A percentile compares a stretch with the other conserved stretches of the same genome.
Conservation (phyloP, 305 asterid species). For the Vinca major region DNA sequence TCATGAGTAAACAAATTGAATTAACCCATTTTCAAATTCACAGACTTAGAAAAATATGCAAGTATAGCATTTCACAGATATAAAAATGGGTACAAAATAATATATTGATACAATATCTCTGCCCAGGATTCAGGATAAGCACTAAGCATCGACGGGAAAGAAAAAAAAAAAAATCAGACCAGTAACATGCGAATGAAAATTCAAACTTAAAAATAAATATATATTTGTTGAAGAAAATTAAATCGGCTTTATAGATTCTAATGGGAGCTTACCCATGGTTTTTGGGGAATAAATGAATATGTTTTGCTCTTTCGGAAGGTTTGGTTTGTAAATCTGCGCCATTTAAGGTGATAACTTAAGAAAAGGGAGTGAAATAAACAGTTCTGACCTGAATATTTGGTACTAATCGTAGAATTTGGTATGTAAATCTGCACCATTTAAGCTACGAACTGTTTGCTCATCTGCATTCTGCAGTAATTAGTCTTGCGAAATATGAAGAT, state of each 20-base stretch:
- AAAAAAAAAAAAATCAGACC: no score
- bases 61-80: not conserved
- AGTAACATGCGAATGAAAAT: no score
- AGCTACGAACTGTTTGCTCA: slow-evolving; percentile 92
- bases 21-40: not conserved
- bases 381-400: slow-evolving; percentile 79
- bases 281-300: no score
- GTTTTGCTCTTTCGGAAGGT: no score
- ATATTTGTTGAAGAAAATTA: no score
- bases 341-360: not conserved
- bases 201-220: no score
- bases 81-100: not conserved
- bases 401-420: slow-evolving; percentile 72
- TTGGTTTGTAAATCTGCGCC: no score
- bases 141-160: no score
- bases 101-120: no score
- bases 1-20: not conserved
- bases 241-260: no score
- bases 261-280: no score
- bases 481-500: slow-evolving; percentile 80
- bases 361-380: not conserved
- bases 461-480: slow-evolving; percentile 84
- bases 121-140: no score
- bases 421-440: slow-evolving; percentile 93
- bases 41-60: not conserved